A percentile compares a stretch with the other conserved stretches of the same genome.
Evolutionary conservation across 2,329 filamentous ascomycete species (phyloP).

Genomic region (Fusarium sp.): DNA sequence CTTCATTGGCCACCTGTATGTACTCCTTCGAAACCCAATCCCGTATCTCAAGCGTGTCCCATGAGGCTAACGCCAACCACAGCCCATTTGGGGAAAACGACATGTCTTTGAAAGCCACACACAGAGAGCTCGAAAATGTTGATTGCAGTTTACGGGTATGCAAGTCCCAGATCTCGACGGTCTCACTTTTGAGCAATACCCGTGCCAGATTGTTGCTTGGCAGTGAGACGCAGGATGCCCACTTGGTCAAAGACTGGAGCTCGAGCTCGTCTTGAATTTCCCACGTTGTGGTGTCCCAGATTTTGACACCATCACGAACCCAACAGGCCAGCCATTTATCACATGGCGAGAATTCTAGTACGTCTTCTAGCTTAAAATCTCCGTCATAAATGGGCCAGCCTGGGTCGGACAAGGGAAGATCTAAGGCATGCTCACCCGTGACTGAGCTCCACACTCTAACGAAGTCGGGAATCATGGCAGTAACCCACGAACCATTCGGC

Average conservation of each 20-base stretch:
- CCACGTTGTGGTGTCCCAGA: background rate
- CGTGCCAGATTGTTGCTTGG: background rate
- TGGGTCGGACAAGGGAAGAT: no score
- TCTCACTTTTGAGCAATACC: background rate
- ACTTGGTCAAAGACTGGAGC: no score
- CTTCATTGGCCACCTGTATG: background rate
- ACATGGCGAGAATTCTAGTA: background rate
- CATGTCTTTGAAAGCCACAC: background rate
- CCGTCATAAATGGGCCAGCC: no score
- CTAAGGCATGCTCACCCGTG: background rate
- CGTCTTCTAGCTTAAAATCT: background rate
- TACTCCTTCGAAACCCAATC: background rate
- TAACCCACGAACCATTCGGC: background rate
- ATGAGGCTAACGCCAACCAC: background rate
- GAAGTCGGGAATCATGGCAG: no score
- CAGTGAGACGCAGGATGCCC: background rate
- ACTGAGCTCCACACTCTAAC: background rate
- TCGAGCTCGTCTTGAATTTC: background rate
- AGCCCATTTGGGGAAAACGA: background rate
- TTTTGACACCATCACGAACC: background rate
- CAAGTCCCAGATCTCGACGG: background rate
- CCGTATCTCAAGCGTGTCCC: background rate
- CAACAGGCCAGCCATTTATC: background rate
- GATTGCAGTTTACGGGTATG: background rate
- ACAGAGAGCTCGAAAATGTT: background rate